These are phyloP conservation scores for Chenopodium formosanum DNA, from an alignment of 148 eudicot genomes.

Conservation along the genomic window DNA sequence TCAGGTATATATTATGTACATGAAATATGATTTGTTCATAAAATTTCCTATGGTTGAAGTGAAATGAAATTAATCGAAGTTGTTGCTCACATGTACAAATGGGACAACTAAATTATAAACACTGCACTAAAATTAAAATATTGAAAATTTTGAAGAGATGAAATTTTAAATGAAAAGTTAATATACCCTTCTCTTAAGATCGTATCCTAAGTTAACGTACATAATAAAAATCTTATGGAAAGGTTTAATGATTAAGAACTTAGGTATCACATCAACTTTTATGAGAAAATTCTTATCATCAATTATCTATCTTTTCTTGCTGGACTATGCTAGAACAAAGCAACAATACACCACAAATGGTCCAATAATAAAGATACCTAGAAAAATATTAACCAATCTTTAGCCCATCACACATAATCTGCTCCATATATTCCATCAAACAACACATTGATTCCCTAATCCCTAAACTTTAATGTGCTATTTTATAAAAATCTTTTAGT, in stretches of 20 bases:
- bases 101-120: too few species aligned
- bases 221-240: background rate
- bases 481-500: background rate
- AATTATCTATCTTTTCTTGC: background rate
- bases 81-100: too few species aligned
- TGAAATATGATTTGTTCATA: too few species aligned
- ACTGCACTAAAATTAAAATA: too few species aligned
- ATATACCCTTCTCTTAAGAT: too few species aligned
- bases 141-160: too few species aligned
- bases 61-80: too few species aligned
- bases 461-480: background rate
- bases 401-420: background rate
- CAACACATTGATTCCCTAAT: background rate
- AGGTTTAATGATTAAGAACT: background rate
- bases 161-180: too few species aligned
- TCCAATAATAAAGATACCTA: background rate
- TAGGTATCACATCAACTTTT: constrained; percentile 6
- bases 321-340: constrained; percentile 7
- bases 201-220: too few species aligned
- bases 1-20: background rate
- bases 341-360: background rate
- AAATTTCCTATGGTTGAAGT: too few species aligned
- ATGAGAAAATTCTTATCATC: constrained; percentile 1
- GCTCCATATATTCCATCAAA: constrained; percentile 3
- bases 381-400: background rate